These are phyloP conservation scores for Salix koriyanagi DNA, from an alignment of 345 rosid species.

Conservation along the genomic window DNA sequence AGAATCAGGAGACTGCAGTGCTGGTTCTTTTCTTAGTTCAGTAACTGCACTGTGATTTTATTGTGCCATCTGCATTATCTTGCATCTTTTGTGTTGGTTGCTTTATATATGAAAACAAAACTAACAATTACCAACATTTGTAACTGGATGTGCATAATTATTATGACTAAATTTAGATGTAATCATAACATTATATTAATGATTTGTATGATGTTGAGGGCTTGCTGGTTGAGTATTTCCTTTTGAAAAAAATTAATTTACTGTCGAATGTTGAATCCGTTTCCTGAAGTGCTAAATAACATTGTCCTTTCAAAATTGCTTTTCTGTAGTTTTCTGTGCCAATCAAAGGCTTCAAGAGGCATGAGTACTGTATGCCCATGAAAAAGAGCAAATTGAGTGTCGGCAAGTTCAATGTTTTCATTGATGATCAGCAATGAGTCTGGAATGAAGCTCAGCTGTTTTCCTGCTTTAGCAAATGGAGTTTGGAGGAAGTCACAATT, in stretches of 20 bases:
- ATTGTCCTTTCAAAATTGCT: background rate
- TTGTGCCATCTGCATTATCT: background rate
- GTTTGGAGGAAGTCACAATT: background rate
- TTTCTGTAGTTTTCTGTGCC: background rate
- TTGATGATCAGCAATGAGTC: background rate
- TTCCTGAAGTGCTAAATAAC: background rate
- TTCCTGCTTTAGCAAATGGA: background rate
- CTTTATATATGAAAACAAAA: background rate
- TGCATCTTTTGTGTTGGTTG: background rate
- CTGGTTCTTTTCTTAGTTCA: background rate
- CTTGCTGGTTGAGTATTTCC: background rate
- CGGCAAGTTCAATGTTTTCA: background rate
- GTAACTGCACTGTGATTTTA: background rate
- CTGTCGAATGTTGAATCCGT: background rate
- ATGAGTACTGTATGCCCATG: background rate
- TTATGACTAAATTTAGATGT: background rate
- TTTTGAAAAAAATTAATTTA: background rate
- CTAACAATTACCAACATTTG: background rate
- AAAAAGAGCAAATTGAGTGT: background rate
- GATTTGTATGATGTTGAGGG: background rate
- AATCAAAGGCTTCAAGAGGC: background rate
- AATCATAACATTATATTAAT: background rate
- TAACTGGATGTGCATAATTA: background rate
- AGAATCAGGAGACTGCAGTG: background rate
- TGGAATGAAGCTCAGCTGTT: background rate